Conservation (phyloP, 768 basidiomycete genomes). For the Mycena rosella region DNA sequence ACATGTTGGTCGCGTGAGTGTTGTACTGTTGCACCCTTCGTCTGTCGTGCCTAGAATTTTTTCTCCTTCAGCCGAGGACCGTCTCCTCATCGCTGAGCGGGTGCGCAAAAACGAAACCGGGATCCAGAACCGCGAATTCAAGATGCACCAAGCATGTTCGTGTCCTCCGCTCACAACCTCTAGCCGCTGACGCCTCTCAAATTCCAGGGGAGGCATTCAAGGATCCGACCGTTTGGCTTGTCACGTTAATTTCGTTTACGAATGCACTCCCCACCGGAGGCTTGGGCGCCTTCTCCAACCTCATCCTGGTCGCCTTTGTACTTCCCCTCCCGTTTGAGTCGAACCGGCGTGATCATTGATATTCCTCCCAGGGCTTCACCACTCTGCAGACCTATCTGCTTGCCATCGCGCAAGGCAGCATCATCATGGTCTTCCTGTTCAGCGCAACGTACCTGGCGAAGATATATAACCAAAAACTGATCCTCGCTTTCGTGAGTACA, state of each 20-base stretch:
- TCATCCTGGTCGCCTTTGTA: conserved; percentile 62
- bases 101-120: conserved; percentile 66
- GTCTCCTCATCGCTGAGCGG: conserved; percentile 62
- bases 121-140: conserved; percentile 65
- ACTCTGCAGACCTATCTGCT: conserved; percentile 64
- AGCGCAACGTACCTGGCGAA: conserved; percentile 57
- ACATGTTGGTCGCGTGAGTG: conserved; percentile 56
- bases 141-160: conserved; percentile 54
- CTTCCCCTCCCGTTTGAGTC: neutral
- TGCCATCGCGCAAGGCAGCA: conserved; percentile 58
- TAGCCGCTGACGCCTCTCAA: neutral
- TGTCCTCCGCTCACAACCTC: neutral
- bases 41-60: neutral
- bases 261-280: conserved; percentile 63
- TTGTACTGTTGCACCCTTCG: neutral
- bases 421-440: conserved; percentile 60
- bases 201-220: conserved; percentile 56
- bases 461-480: conserved; percentile 58
- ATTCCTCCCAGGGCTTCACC: conserved; percentile 56
- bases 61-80: conserved; percentile 49
- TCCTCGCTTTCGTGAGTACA: conserved; percentile 55
- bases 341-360: neutral
- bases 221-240: conserved; percentile 62
- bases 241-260: conserved; percentile 61
- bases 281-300: conserved; percentile 65